phyloP scores from a whole-genome alignment of 2,329 filamentous ascomycete genomes.

The Ceratocystis harringtonii region DNA sequence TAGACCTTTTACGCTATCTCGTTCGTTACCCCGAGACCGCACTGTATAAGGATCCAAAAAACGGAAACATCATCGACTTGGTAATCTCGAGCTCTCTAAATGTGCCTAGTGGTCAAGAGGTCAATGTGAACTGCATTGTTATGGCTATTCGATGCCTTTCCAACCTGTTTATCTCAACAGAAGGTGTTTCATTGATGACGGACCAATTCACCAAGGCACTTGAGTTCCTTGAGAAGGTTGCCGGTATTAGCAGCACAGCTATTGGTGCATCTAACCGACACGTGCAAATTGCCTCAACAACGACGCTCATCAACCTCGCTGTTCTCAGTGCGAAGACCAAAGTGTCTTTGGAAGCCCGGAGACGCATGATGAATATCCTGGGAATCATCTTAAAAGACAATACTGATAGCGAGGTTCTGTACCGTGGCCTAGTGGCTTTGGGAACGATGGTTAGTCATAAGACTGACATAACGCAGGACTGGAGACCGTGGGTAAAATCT shows the following conservation, averaged over 20 bases:
- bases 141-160: constrained; percentile 67
- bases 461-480: background rate
- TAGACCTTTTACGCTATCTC: constrained; percentile 78
- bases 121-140: constrained; percentile 71
- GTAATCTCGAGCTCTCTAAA: constrained; percentile 27
- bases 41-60: constrained; percentile 37
- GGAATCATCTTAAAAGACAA: constrained; percentile 48
- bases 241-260: constrained; percentile 34
- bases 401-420: constrained; percentile 68
- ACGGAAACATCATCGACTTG: constrained; percentile 45
- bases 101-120: constrained; percentile 36
- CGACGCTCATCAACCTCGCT: constrained; percentile 70
- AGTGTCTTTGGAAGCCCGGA: constrained; percentile 28
- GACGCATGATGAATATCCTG: constrained; percentile 44
- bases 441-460: constrained; percentile 54
- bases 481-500: constrained; percentile 27
- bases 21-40: constrained; percentile 55
- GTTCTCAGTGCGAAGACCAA: constrained; percentile 39
- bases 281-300: constrained; percentile 66
- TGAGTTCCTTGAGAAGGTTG: constrained; percentile 46
- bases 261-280: constrained; percentile 55
- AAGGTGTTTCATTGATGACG: constrained; percentile 52
- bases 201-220: constrained; percentile 45
- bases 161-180: constrained; percentile 65
- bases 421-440: constrained; percentile 64